These are phyloP conservation scores for Starmera stellimalicola DNA, from an alignment of 1,139 yeast species.

Conservation along the genomic window DNA sequence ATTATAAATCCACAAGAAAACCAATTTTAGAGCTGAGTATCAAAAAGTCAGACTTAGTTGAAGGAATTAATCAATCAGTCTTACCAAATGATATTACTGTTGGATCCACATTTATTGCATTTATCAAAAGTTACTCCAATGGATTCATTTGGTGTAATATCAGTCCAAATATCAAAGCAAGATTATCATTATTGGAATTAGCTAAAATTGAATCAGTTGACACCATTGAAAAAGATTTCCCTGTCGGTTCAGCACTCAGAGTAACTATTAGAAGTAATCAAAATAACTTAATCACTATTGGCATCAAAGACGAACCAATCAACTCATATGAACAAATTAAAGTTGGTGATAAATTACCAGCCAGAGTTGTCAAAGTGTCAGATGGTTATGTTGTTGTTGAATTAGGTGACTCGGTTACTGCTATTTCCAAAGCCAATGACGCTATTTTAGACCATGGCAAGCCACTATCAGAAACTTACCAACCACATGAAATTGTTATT, in stretches of 20 bases:
- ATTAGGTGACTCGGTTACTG: slow-evolving; percentile 51
- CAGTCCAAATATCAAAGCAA: slow-evolving; percentile 61
- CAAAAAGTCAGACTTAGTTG: slow-evolving; percentile 30
- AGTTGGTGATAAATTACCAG: slow-evolving; percentile 56
- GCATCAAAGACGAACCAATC: slow-evolving; percentile 38
- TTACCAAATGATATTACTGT: slow-evolving; percentile 35
- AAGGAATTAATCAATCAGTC: slow-evolving; percentile 28
- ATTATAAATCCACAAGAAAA: slow-evolving; percentile 40
- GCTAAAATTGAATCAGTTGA: slow-evolving; percentile 45
- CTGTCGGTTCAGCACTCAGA: slow-evolving; percentile 62
- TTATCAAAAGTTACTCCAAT: slow-evolving; percentile 50
- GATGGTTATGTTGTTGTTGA: slow-evolving; percentile 59
- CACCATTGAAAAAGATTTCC: slow-evolving; percentile 46
- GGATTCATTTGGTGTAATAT: slow-evolving; percentile 61
- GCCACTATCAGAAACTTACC: slow-evolving; percentile 42
- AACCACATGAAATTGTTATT: slow-evolving; percentile 46
- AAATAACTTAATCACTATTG: slow-evolving; percentile 35
- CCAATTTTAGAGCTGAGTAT: slow-evolving; percentile 60
- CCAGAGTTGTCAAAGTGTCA: slow-evolving; percentile 52
- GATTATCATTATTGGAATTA: slow-evolving; percentile 58
- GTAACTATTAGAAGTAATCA: slow-evolving; percentile 51
- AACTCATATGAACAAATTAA: slow-evolving; percentile 39
- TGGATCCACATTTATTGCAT: slow-evolving; percentile 56
- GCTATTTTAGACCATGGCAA: slow-evolving; percentile 64
- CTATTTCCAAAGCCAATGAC: slow-evolving; percentile 66